These are phyloP conservation scores for Cladosporium sp. DNA, from an alignment of 2,329 filamentous ascomycete species.

Conservation along the genomic window DNA sequence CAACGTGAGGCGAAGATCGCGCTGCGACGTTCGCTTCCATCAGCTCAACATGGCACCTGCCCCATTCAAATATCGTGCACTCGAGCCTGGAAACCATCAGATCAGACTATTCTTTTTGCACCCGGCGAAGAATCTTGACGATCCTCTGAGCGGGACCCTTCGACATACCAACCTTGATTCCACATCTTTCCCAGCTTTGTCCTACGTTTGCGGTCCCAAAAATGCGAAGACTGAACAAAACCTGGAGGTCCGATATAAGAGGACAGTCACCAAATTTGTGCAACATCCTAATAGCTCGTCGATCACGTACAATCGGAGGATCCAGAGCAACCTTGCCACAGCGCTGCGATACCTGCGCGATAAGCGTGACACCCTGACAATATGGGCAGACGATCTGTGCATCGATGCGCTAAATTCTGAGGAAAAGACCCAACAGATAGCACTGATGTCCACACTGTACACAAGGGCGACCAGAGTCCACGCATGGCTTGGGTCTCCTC, in stretches of 20 bases:
- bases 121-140: not conserved
- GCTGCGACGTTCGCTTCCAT: not conserved
- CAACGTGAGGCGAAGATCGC: not conserved
- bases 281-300: not conserved
- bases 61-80: not conserved
- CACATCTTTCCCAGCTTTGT: not conserved
- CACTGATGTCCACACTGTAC: not conserved
- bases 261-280: not conserved
- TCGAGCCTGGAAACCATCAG: not conserved
- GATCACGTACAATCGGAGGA: not conserved
- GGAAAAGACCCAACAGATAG: not conserved
- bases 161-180: not conserved
- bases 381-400: not conserved
- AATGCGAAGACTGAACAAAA: not conserved
- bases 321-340: not conserved
- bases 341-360: not conserved
- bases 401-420: not conserved
- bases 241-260: not conserved
- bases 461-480: not conserved
- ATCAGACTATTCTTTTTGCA: not conserved
- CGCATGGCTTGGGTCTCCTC: not conserved
- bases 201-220: not conserved
- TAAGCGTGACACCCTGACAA: not conserved
- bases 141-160: not conserved
- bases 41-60: not conserved